Evolutionary conservation across 2,329 filamentous ascomycete genomes (phyloP), one percentile per base, ranked within the genome.

Genomic region (Sporothrix euskadiensis): DNA sequence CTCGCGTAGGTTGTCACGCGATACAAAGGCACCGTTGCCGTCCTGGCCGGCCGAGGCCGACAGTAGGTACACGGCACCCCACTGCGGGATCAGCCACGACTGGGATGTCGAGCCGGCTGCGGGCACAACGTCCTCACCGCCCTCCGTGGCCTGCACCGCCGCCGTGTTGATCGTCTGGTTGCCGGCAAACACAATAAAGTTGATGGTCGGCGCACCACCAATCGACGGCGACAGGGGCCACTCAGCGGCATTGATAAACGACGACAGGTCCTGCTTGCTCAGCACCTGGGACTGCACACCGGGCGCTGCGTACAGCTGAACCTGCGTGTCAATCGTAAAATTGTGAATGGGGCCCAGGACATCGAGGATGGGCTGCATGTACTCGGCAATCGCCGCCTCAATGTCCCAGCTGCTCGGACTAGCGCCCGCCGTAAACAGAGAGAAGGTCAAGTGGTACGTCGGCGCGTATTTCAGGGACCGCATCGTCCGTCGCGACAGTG

Each of bases 161-260:
- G 77, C 71, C 0, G 85, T 78, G 4, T 81, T 84, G 75, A 94
- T 94, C 10, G 90, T 94, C 74, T 92, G 88, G 73, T 93, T 90
- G 6, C 94, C 94, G 8, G 97, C 90, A 79, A 96, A 99, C 39
- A 98, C 87, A 73, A 98, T 90, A 80, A 99, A 98, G 82, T 99
- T 98, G 79, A 99, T 90, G 0, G 96, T 99, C 0, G 96, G 96
- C 0, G 95, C 95, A 22, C 89, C 90, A 57, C 94, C 96, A 77
- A 99, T 98, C 73, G 94, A 97, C 0, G 95, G 95, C 75, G 92
- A 97, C 2, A 99, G 83, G 0, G 96, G 96, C 96, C 96, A 99
- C 83, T 99, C 96, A 1, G 96, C 96, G 2, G 95, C 94, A 79
- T 99, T 99, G 82, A 99, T 94, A 79, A 99, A 99, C 0, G 93